Base-by-base conservation (phyloP, 2,329 filamentous ascomycete genomes). In the Talaromyces sp. region DNA sequence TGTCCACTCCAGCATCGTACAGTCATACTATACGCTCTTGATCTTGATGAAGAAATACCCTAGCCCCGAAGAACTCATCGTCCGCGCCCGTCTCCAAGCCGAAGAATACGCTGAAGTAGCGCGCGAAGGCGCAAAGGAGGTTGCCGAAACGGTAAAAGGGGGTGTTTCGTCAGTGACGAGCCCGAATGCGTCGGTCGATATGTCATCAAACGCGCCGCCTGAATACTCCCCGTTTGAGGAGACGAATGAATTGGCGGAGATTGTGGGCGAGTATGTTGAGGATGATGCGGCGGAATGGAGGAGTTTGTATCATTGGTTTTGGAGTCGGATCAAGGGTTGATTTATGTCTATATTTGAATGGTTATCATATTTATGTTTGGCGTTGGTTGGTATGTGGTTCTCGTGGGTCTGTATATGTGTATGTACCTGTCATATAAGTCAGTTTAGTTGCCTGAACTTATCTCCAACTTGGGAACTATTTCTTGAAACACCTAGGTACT, bases 1-100 rank as follows among this genome's bases (percentile, higher is more conserved):
- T 5, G 85, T 95, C 8, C 91, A 96, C 74, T 83, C 85, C 31
- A 76, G 89, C 17, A 86, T 96, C 64, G 85, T 96, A 66, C 86
- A 86, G 68, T 71, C 89, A 4, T 96, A 94, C 77, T 90, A 91
- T 69, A 72, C 88, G 6, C 73, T 90, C 1, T 77, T 90, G n/a
- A 80, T 80, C 27, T 68, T 81, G 3, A 68, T 84, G 31, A 76
- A 76, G 61, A 78, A 72, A 22, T 82, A 80, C 66, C 82, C 81
- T 0, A 77, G 74, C n/a, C 74, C 81, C 0, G 74, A 78, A 5
- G 77, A 81, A 49, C 68, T 83, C 0, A 70, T 79, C 10, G 71
- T 75, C 4, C 73, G 75, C 36, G 78, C 80, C 3, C 76, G 76
- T 1, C 73, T 77, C 60, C 76, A 77, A 49, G 76, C 76, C 2